Conservation (phyloP, 805 yeast species). For the Kuraishia capsulata region DNA sequence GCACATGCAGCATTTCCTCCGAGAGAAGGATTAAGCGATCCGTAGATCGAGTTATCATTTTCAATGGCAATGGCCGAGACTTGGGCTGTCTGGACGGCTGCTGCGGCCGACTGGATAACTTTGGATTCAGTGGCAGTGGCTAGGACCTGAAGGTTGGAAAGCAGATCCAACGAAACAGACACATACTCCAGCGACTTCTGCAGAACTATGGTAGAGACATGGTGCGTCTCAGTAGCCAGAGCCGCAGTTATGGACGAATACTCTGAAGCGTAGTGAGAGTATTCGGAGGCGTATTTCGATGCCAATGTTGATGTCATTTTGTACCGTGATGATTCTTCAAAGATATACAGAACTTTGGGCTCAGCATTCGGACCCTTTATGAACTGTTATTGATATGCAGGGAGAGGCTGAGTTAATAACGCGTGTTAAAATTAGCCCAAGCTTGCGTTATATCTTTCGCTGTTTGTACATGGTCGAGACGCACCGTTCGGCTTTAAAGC, state of each 20-base stretch:
- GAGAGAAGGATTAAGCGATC: slow-evolving; percentile 37
- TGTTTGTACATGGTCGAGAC: too few relatives aligned
- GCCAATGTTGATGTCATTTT: background rate
- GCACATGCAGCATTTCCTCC: slow-evolving; percentile 54
- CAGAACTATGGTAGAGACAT: background rate
- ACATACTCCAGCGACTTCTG: slow-evolving; percentile 13
- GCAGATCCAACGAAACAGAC: slow-evolving; percentile 22
- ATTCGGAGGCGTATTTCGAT: background rate
- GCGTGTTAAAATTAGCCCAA: too few relatives aligned
- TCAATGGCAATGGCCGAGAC: slow-evolving; percentile 11
- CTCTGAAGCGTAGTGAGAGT: background rate
- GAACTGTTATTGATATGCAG: too few relatives aligned
- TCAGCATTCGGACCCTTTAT: too few relatives aligned
- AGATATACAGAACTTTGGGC: too few relatives aligned
- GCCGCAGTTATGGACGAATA: slow-evolving; percentile 2
- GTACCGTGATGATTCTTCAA: too few relatives aligned
- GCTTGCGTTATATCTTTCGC: too few relatives aligned
- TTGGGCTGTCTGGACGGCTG: slow-evolving; percentile 13
- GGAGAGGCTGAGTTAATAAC: too few relatives aligned
- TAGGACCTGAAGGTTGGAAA: slow-evolving; percentile 14
- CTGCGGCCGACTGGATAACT: slow-evolving; percentile 12
- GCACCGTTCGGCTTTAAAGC: too few relatives aligned
- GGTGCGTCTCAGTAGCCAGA: slow-evolving; percentile 2
- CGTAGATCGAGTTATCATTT: slow-evolving; percentile 15
- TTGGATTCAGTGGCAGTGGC: slow-evolving; percentile 25